These are phyloP conservation scores for Firmiana major DNA, from an alignment of 345 rosid genomes.

Conservation along the genomic window DNA sequence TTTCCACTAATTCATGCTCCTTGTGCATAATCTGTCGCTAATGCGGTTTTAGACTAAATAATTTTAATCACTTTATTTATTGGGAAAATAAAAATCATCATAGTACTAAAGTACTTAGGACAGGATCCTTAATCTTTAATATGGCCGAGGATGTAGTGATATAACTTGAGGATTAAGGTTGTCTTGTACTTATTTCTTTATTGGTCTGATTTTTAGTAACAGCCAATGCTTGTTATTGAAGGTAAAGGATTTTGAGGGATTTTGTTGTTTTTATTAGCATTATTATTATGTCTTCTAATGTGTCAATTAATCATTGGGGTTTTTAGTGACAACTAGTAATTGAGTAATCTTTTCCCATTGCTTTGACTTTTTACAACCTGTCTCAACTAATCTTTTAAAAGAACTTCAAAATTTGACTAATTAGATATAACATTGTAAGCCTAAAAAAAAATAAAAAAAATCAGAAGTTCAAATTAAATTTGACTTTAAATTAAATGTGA, in stretches of 20 bases:
- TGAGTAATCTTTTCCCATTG: not conserved
- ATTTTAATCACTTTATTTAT: not conserved
- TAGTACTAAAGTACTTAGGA: not conserved
- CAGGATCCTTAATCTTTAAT: too few species aligned
- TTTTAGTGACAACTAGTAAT: not conserved
- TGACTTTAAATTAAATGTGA: not conserved
- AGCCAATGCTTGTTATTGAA: not conserved
- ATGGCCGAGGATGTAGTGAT: not conserved
- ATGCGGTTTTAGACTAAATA: not conserved
- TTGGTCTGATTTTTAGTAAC: too few species aligned
- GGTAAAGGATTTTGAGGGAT: not conserved
- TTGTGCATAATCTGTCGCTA: too few species aligned
- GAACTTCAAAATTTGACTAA: not conserved
- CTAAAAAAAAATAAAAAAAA: too few species aligned
- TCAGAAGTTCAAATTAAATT: not conserved
- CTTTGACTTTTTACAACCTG: not conserved
- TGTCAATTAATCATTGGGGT: not conserved
- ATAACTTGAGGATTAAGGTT: not conserved
- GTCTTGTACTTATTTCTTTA: not conserved
- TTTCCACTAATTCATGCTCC: not conserved
- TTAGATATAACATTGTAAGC: not conserved
- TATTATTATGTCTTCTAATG: not conserved
- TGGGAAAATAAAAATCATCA: not conserved
- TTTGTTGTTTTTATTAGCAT: not conserved
- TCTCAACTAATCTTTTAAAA: not conserved